Conservation (phyloP, 768 basidiomycete species). For the Tephrocybe sp. region DNA sequence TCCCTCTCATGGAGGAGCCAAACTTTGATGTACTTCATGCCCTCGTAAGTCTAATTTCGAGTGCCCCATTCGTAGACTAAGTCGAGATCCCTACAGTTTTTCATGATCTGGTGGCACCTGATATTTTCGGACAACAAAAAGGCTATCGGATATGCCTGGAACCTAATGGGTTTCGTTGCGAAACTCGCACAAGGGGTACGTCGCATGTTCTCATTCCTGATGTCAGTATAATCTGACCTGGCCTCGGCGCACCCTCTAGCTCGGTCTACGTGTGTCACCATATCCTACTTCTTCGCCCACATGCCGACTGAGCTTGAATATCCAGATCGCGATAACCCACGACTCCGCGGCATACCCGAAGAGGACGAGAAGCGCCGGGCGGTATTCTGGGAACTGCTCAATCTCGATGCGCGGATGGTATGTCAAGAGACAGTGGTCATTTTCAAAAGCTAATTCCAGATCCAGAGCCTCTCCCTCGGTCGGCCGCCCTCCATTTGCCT, state of each 20-base stretch:
- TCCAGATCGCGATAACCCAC: slow-evolving; percentile 68
- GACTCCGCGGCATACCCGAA: slow-evolving; percentile 67
- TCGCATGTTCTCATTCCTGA: slow-evolving; percentile 3
- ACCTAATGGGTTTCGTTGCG: slow-evolving; percentile 71
- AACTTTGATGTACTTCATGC: slow-evolving; percentile 73
- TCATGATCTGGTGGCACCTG: slow-evolving; percentile 75
- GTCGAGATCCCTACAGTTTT: slow-evolving; percentile 37
- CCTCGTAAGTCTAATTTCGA: slow-evolving; percentile 56
- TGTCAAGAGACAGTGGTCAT: not conserved
- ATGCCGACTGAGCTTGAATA: slow-evolving; percentile 8
- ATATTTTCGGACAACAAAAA: slow-evolving; percentile 76
- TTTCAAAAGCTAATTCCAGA: not conserved
- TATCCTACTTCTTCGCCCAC: slow-evolving; percentile 12
- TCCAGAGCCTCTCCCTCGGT: slow-evolving; percentile 66
- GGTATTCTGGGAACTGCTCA: slow-evolving; percentile 75
- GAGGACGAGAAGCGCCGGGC: slow-evolving; percentile 68
- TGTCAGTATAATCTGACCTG: slow-evolving; percentile 14
- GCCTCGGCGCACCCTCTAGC: slow-evolving; percentile 40
- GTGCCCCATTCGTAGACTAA: not conserved
- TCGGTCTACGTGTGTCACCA: slow-evolving; percentile 61
- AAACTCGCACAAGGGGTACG: slow-evolving; percentile 74
- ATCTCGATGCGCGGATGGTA: slow-evolving; percentile 71
- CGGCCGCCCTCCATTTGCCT: slow-evolving; percentile 70
- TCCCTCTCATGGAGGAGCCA: slow-evolving; percentile 73
- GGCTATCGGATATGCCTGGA: slow-evolving; percentile 74